Evolutionary conservation across 768 basidiomycete genomes (phyloP).

Genomic region (Steccherinum ochraceum): DNA sequence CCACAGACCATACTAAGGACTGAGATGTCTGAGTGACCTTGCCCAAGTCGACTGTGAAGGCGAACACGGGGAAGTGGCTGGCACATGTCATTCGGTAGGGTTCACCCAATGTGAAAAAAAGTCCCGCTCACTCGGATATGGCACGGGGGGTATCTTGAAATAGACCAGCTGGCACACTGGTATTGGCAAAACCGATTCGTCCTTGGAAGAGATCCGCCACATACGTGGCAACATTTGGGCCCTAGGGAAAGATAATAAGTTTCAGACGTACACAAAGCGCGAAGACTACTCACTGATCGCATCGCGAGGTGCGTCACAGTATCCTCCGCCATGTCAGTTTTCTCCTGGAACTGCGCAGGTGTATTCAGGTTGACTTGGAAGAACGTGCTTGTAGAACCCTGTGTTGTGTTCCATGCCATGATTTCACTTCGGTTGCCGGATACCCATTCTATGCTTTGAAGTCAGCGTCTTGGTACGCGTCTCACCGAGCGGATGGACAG

Average conservation of each 20-base stretch:
- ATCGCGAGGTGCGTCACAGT: conserved; percentile 13
- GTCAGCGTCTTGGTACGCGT: neutral
- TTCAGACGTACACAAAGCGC: neutral
- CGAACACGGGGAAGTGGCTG: conserved; percentile 19
- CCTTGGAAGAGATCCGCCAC: conserved; percentile 3
- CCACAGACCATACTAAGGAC: conserved; percentile 23
- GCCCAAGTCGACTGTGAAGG: conserved; percentile 22
- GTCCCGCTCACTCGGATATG: conserved; percentile 12
- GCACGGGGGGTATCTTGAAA: conserved; percentile 4
- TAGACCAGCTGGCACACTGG: conserved; percentile 13
- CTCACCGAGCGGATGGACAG: neutral
- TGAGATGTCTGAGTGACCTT: conserved; percentile 11
- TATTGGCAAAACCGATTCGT: conserved; percentile 13
- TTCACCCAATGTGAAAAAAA: neutral
- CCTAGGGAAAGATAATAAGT: conserved; percentile 6
- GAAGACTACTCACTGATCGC: conserved; percentile 6
- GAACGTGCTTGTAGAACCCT: conserved; percentile 2
- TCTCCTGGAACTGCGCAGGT: conserved; percentile 7
- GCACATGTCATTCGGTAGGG: no score
- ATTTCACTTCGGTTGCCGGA: conserved; percentile 9
- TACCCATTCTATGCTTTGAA: conserved; percentile 12
- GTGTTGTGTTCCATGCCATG: conserved; percentile 5
- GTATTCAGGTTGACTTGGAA: conserved; percentile 6
- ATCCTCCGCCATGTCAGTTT: conserved; percentile 11
- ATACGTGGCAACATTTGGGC: conserved; percentile 9